Evolutionary conservation across 495 filamentous ascomycete species (phyloP).

Genomic region (Halenospora varia): DNA sequence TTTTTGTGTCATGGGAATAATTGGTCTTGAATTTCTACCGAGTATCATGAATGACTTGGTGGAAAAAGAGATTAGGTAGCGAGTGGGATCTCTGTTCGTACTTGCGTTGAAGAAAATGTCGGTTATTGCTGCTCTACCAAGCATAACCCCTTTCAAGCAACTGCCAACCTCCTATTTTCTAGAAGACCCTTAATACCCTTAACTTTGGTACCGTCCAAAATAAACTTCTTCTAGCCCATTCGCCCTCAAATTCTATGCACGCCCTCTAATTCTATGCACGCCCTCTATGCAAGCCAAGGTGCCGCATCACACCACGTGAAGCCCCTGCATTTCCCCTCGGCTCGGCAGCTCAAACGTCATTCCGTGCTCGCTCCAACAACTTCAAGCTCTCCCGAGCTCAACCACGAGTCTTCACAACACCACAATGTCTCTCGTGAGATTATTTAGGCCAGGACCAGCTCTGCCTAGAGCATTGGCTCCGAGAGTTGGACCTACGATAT

Average conservation of each 20-base stretch:
- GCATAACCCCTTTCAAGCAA: too few species aligned
- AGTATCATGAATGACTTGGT: too few species aligned
- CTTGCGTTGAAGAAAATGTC: too few species aligned
- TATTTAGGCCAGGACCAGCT: slow-evolving; percentile 5
- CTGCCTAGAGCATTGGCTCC: slow-evolving; percentile 11
- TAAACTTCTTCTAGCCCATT: neutral
- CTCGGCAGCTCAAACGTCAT: slow-evolving; percentile 8
- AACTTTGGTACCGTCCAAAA: neutral
- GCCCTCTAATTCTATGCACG: neutral
- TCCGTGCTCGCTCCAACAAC: neutral
- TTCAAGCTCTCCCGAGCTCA: slow-evolving; percentile 3
- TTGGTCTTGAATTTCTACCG: too few species aligned
- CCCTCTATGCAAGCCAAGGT: neutral
- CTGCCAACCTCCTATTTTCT: too few species aligned
- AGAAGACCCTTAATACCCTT: too few species aligned
- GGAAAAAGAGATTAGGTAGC: too few species aligned
- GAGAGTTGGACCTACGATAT: neutral
- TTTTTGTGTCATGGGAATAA: neutral
- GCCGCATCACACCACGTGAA: neutral
- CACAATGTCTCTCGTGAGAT: slow-evolving; percentile 10
- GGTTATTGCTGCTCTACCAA: too few species aligned
- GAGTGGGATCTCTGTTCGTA: too few species aligned
- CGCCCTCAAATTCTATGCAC: neutral
- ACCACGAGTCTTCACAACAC: neutral
- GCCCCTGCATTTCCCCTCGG: slow-evolving; percentile 10